Evolutionary conservation across 2,329 filamentous ascomycete species (phyloP).

Genomic region (Pseudopyricularia cyperi): DNA sequence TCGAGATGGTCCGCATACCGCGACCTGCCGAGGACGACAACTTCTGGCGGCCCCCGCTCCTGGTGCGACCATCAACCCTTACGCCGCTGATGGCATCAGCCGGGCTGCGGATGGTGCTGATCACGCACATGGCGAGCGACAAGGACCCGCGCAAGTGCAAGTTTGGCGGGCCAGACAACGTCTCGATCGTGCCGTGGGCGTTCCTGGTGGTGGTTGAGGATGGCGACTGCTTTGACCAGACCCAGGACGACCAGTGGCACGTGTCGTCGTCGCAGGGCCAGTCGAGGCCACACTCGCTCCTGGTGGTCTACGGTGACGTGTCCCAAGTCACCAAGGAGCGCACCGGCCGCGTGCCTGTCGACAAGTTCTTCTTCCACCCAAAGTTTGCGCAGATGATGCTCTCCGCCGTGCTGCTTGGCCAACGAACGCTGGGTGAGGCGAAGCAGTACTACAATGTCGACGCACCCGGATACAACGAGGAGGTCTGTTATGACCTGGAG

Average conservation of each 20-base stretch:
- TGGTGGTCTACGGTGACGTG: background rate
- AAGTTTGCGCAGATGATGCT: slow-evolving; percentile 1
- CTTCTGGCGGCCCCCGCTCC: slow-evolving; percentile 1
- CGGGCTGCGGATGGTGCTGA: background rate
- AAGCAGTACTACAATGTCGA: slow-evolving; percentile 2
- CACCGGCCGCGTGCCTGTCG: background rate
- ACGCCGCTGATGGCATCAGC: background rate
- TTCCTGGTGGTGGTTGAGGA: slow-evolving; percentile 1
- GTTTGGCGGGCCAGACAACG: slow-evolving; percentile 1
- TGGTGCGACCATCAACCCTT: background rate
- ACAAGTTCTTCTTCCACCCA: slow-evolving; percentile 1
- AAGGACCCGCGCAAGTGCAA: background rate
- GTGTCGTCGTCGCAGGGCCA: background rate
- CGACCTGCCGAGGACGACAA: slow-evolving; percentile 2
- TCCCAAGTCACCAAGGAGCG: background rate
- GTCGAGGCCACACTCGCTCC: background rate
- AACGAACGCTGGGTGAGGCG: background rate
- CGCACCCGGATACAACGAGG: background rate
- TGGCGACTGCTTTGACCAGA: background rate
- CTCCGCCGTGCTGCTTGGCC: slow-evolving; percentile 1
- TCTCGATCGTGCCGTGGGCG: slow-evolving; percentile 2
- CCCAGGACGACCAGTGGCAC: background rate
- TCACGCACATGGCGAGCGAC: slow-evolving; percentile 3
- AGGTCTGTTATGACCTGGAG: slow-evolving; percentile 1
- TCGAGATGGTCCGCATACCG: slow-evolving; percentile 1